Evolutionary conservation across 495 filamentous ascomycete genomes (phyloP), one percentile per base, ranked within the genome.

Genomic region (Penicillium soppii): DNA sequence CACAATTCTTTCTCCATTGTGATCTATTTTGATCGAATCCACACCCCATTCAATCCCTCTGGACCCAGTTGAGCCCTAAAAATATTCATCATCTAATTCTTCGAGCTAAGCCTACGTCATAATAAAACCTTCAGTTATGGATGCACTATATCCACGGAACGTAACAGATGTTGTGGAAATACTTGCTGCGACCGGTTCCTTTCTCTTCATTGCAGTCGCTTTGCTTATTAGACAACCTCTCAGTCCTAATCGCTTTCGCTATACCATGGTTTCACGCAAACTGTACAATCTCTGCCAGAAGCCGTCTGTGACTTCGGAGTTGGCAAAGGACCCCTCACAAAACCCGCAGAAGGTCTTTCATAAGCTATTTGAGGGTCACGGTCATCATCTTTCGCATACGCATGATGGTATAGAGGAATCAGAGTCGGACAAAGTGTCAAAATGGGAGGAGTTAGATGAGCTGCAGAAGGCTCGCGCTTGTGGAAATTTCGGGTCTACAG

Each of bases 401-500:
- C 17, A 20, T 52, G 32, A 49, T 20, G 7, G 8, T 19, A n/a
- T 15, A 9, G 27, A 50, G 26, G 38, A 60, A 36, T 8, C 50
- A 1, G 39, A 35, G 3, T 40, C 20, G 23, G 47, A 57, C 26
- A 59, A 69, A 40, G 52, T 57, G 9, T 33, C 43, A 2, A 53
- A 68, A 4, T 48, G 36, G 22, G 47, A 65, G 2, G 27, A 62
- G 4, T 66, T 79, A 30, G 75, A 81, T 37, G 44, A 48, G 4
- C 61, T 87, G 15, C 61, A 78, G 32, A 74, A 65, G 40, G 82
- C 84, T 5, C 57, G 65, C 1, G 59, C 70, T 54, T 90, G 86
- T 62, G 88, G 87, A 35, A 82, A 80, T 42, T 92, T 87, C 81
- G 88, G 85, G 1, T 62, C 75, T 4, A 68, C 77, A 5, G 58